Evolutionary conservation across 805 yeast genomes (phyloP), one percentile per base, ranked within the genome.

Genomic region (Blastobotrys parvus): DNA sequence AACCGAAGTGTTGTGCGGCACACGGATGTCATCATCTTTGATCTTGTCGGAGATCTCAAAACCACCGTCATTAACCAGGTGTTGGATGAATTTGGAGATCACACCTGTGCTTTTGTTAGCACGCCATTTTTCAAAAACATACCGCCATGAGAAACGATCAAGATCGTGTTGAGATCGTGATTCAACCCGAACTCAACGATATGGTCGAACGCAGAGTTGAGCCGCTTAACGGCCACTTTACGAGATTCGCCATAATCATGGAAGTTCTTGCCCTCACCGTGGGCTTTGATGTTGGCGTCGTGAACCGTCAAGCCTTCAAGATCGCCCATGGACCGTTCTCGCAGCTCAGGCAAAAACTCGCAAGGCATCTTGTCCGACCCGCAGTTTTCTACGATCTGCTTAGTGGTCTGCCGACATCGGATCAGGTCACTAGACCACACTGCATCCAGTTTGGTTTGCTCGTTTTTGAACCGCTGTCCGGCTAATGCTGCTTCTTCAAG

Each of bases 271-370:
- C 87, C 90, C 50, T 72, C 80, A 42, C 66, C 63, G 3, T 59
- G 71, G 5, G 79, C 72, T 49, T 61, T 67, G 7, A 50, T 55
- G 23, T 69, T 64, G 1, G 94, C 95, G 35, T 82, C 88, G 22
- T 57, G 60, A 27, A 84, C 65, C 36, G 69, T 66, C 84, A 82
- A 77, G 2, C 94, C 94, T 59, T 86, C 85, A 22, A 80, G 80
- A 6, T 69, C 72, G 1, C 94, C 95, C 94, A 86, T 83, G 41
- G 66, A 59, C 36, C 94, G 68, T 54, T 86, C 95, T 50, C 95
- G 69, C 33, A 82, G 65, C n/a, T 74, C 68, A 30, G 49, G 59
- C 37, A 61, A 11, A 21, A 19, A 32, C 3, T 10, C 23, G 3
- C 21, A 31, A 13, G 27, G 22, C 19, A 41, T 8, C n/a, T 37